Base-by-base conservation (phyloP, 1,284 basidiomycete genomes). In the Chiua sp. region DNA sequence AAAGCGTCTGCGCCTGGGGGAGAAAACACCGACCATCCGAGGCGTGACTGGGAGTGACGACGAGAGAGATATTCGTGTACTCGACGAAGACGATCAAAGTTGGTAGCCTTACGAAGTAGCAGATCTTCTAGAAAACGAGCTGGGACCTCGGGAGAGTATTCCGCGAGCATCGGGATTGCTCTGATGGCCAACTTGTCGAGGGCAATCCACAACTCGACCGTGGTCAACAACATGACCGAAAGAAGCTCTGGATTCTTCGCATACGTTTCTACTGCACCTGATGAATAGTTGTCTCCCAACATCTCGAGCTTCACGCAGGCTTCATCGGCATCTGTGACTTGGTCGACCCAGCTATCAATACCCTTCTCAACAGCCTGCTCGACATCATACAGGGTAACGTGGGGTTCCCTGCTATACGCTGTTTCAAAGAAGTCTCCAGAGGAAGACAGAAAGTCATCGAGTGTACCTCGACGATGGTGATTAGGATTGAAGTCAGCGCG, bases 101-200 rank as follows among this genome's bases (percentile, higher is more conserved):
- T 60, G 0, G 57, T 44, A 0, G 63, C 58, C 46, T 70, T 72
- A 22, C 72, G 75, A 7, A 86, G 68, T 6, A 86, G 65, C 11
- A 86, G 68, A 0, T 72, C 56, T 16, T 81, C 71, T 11, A 84
- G 62, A 20, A 82, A 65, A 1, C 35, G 44, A 1, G 56, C 47
- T 0, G 78, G 70, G 3, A 86, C 63, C 56, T 83, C 82, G 0
- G 82, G 83, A 7, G 81, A 79, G 52, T 82, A 86, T 4, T 78
- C 66, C 1, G 51, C 53, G 7, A 85, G 67, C 3, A 85, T 68
- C 3, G 77, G 77, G 52, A 70, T 70, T 6, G 72, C 68, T 3
- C 42, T 37, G 5, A 77, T 65, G 7, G 66, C 75, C 5, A 80
- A 39, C 23, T 69, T 71, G 63, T 85, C 83, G 0, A 85, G 68